Conservation (phyloP, 306 rosid species). For the Fragaria vesca region DNA sequence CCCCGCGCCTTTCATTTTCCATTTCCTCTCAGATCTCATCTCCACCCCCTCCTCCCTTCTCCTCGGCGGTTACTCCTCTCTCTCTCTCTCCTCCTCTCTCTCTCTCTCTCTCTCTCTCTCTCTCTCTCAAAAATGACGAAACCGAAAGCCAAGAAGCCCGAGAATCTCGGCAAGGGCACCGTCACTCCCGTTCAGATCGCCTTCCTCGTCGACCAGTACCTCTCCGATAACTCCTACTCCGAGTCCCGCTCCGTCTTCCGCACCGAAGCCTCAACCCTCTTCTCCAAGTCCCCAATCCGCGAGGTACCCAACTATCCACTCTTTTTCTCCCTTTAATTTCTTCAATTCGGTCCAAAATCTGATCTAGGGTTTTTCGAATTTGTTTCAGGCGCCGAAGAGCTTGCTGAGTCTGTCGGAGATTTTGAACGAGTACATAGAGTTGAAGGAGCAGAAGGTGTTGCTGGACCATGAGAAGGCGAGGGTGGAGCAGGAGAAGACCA, state of each 20-base stretch:
- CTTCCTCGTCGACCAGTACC: conserved; percentile 77
- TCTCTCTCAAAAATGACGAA: conserved; percentile 43
- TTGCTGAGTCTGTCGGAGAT: conserved; percentile 58
- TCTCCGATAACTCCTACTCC: conserved; percentile 53
- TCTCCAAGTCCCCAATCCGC: conserved; percentile 54
- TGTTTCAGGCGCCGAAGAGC: conserved; percentile 56
- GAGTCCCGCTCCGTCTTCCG: conserved; percentile 60
- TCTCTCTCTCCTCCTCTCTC: too few relatives aligned
- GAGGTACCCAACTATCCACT: conserved; percentile 40
- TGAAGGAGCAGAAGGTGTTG: conserved; percentile 73
- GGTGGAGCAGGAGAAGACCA: conserved; percentile 61
- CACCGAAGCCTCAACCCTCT: conserved; percentile 65
- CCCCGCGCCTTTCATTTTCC: conserved; percentile 5
- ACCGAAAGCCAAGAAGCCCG: conserved; percentile 47
- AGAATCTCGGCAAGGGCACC: conserved; percentile 43
- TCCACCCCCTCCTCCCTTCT: background rate
- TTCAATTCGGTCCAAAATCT: background rate
- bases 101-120: background rate
- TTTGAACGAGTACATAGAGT: conserved; percentile 60
- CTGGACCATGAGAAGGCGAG: conserved; percentile 54
- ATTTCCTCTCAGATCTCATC: conserved; percentile 1
- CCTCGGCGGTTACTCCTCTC: background rate
- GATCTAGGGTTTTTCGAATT: background rate
- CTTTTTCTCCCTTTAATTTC: background rate
- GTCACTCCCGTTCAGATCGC: conserved; percentile 77